These are phyloP conservation scores for Fusarium lyarnte DNA, from an alignment of 2,329 filamentous ascomycete species.

Conservation along the genomic window DNA sequence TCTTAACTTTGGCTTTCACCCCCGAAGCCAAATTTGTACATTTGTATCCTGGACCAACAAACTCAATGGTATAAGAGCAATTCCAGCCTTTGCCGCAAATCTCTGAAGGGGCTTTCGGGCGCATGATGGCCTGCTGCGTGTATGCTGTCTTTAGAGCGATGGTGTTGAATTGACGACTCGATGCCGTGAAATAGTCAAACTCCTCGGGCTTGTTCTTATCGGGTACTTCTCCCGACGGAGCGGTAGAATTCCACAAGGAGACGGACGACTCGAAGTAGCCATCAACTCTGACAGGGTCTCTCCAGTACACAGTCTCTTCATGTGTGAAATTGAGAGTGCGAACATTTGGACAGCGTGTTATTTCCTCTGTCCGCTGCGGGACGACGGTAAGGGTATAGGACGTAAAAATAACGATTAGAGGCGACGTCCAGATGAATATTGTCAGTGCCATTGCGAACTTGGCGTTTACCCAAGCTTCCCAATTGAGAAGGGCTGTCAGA, in stretches of 20 bases:
- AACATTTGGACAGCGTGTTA: conserved; percentile 31
- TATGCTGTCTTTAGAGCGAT: conserved; percentile 36
- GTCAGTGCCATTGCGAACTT: conserved; percentile 41
- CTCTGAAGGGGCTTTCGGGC: conserved; percentile 17
- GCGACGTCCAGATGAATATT: conserved; percentile 41
- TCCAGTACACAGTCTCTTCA: conserved; percentile 30
- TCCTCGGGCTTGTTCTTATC: conserved; percentile 18
- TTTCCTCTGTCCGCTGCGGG: conserved; percentile 12
- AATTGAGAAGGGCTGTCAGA: conserved; percentile 38
- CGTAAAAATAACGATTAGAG: conserved; percentile 42
- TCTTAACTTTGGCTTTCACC: conserved; percentile 12
- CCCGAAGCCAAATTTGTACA: conserved; percentile 31
- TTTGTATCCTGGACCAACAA: conserved; percentile 38
- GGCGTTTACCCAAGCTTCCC: conserved; percentile 37
- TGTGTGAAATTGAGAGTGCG: conserved; percentile 41
- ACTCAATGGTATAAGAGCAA: conserved; percentile 35
- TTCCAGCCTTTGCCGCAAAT: conserved; percentile 42
- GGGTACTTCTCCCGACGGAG: background rate
- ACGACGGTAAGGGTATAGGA: conserved; percentile 38
- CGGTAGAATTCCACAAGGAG: conserved; percentile 37
- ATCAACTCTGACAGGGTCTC: conserved; percentile 6
- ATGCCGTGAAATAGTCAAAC: conserved; percentile 38
- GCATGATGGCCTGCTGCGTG: conserved; percentile 29
- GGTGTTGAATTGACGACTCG: conserved; percentile 31
- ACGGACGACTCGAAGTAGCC: conserved; percentile 29